Conservation (phyloP, 345 rosid genomes). For the Garcia nutans region DNA sequence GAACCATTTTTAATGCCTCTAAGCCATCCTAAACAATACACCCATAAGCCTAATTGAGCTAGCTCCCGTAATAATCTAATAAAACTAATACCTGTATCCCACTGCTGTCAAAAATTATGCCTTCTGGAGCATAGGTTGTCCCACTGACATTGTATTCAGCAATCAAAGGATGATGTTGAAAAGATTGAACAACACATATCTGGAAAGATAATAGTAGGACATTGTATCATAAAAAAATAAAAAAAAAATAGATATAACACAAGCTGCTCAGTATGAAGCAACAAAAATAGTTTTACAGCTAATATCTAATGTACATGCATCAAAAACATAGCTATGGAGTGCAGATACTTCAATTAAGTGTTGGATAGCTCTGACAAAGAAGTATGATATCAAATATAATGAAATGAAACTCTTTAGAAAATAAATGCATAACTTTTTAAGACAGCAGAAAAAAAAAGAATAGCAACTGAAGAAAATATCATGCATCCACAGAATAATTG, state of each 20-base stretch:
- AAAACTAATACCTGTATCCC: slow-evolving; percentile 60
- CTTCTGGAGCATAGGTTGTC: slow-evolving; percentile 98
- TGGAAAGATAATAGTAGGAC: slow-evolving; percentile 32
- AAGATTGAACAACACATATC: slow-evolving; percentile 85
- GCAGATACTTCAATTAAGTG: background rate
- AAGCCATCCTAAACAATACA: background rate
- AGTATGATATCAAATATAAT: background rate
- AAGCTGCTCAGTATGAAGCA: background rate
- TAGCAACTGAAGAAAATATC: background rate
- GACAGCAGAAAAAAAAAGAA: background rate
- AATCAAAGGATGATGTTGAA: slow-evolving; percentile 57
- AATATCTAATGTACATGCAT: background rate
- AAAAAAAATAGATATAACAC: background rate
- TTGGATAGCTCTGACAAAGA: background rate
- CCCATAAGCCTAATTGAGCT: background rate
- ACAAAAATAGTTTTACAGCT: background rate
- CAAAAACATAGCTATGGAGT: background rate
- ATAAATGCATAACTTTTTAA: background rate
- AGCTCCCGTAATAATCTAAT: slow-evolving; percentile 4
- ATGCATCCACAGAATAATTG: background rate
- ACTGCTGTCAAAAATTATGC: slow-evolving; percentile 62
- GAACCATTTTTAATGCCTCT: background rate
- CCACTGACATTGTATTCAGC: slow-evolving; percentile 83
- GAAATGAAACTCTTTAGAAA: background rate
- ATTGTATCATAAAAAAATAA: background rate